phyloP scores from a whole-genome alignment of 2,329 filamentous ascomycete genomes.

The Exophiala phaeomuriformis region DNA sequence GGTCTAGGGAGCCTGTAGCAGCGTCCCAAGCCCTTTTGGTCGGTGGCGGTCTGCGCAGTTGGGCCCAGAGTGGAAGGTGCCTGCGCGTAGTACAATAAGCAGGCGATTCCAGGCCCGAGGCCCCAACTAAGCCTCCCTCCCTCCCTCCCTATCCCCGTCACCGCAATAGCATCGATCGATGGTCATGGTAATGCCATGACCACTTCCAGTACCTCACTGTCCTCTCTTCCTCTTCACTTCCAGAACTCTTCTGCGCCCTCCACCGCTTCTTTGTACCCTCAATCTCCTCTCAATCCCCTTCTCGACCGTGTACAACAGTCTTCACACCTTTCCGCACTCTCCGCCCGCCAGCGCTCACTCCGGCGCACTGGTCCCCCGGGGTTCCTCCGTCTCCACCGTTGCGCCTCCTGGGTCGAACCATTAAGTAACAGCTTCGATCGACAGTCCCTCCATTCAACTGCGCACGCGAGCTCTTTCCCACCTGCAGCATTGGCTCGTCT shows the following conservation, averaged over 20 bases:
- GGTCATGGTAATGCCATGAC: too few species aligned
- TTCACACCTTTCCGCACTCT: not conserved
- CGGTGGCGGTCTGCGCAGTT: constrained; percentile 13
- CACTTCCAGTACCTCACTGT: too few species aligned
- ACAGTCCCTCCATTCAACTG: constrained; percentile 1
- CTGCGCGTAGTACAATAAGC: too few species aligned
- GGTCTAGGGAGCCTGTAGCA: too few species aligned
- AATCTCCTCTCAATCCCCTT: not conserved
- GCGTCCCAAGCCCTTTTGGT: too few species aligned
- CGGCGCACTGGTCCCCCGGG: not conserved
- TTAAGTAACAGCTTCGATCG: not conserved
- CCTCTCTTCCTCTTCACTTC: too few species aligned
- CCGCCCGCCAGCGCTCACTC: not conserved
- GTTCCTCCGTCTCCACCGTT: constrained; percentile 1
- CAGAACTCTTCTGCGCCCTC: too few species aligned
- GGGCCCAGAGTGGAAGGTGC: too few species aligned
- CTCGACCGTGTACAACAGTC: too few species aligned
- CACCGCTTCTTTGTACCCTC: not conserved
- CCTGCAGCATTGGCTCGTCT: not conserved
- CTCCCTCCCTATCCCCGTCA: too few species aligned
- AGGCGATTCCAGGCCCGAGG: not conserved
- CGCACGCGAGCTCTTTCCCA: constrained; percentile 12
- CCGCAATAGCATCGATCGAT: too few species aligned
- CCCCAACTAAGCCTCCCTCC: too few species aligned
- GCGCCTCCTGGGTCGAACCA: not conserved